Conservation (phyloP, 129 eudicot species). For the Chrysanthemum lavandulifolium region DNA sequence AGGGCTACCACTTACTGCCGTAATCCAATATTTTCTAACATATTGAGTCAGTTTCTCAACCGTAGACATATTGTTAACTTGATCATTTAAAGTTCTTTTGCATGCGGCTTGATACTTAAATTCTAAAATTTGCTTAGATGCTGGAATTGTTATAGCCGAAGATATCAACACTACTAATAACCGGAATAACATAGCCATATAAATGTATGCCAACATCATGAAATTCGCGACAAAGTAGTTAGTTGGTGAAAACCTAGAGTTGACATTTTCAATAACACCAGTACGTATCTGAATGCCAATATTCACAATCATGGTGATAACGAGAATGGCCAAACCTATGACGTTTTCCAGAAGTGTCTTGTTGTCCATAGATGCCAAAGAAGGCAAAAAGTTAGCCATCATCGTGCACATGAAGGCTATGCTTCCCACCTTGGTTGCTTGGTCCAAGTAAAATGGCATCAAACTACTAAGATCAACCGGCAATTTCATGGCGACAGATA, state of each 20-base stretch:
- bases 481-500: not conserved
- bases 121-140: conserved; percentile 15
- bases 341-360: conserved; percentile 25
- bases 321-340: conserved; percentile 41
- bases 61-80: not conserved
- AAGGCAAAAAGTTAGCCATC: conserved; percentile 35
- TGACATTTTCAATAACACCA: not conserved
- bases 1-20: conserved; percentile 23
- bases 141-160: conserved; percentile 16
- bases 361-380: conserved; percentile 37
- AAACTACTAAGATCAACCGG: not conserved
- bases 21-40: conserved; percentile 21
- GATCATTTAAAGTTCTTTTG: conserved; percentile 4
- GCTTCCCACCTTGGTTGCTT: not conserved
- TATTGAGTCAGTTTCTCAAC: conserved; percentile 17
- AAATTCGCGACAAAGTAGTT: not conserved
- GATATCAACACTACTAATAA: conserved; percentile 21
- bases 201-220: not conserved
- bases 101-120: conserved; percentile 13
- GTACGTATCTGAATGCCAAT: conserved; percentile 25
- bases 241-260: not conserved
- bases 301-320: conserved; percentile 33
- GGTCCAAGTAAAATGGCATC: not conserved
- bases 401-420: conserved; percentile 17
- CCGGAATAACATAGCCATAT: conserved; percentile 13